Evolutionary conservation across 768 basidiomycete species (phyloP), one percentile per base, ranked within the genome.

Genomic region (Lactarius indigo): DNA sequence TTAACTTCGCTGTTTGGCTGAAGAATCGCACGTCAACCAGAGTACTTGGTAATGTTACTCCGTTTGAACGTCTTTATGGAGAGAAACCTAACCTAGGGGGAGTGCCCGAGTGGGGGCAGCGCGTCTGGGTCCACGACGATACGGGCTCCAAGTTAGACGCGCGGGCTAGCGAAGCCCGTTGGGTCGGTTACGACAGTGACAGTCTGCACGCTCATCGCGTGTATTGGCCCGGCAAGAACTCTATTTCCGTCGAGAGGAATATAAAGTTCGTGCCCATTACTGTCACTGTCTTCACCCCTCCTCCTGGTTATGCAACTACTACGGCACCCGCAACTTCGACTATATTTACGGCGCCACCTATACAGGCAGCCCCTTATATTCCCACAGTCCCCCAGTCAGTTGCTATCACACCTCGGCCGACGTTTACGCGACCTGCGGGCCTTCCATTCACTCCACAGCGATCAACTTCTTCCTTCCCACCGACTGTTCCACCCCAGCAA

Each of bases 141-240:
- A 33, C 6, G 31, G 31, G 31, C 31, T 33, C 31, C 31, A 33
- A 33, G 31, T 8, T 33, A 33, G 31, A 33, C 7, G 6, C 31
- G 31, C 5, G 31, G 31, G 31, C 31, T 8, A 33, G 1, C 7
- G 31, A 33, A 33, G 41, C 41, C 6, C 18, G 18, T 9, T 63
- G 62, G 62, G 54, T 56, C 1, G 62, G 62, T 18, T 54, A 37
- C n/a, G n/a, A n/a, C n/a, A n/a, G n/a, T n/a, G n/a, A n/a, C n/a
- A n/a, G 6, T 33, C 31, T 1, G 31, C 26, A 63, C 10, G 62
- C 52, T 3, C 54, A 56, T 18, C 7, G 62, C 2, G 41, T 63
- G 31, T 33, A 33, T 33, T 33, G 31, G 31, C 31, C 31, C 1
- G 6, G 31, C 31, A 33, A 33, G 31, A 42, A 42, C 5, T 7